A percentile compares a stretch with the other conserved stretches of the same genome.
These are phyloP conservation scores for Plasmodium yoelii DNA, from an alignment of 169 alveolate genomes.

Conservation along the genomic window DNA sequence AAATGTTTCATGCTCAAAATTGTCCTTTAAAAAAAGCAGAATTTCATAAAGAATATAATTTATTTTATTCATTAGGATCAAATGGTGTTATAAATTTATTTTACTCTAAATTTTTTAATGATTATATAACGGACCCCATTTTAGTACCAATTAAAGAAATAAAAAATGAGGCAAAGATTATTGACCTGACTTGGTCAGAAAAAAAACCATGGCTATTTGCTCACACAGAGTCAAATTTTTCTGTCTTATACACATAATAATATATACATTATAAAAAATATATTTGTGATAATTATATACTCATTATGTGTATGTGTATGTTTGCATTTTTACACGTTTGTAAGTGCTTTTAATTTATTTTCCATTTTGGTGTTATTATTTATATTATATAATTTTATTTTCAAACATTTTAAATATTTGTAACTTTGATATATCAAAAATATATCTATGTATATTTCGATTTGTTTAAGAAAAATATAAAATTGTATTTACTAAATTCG, in stretches of 20 bases:
- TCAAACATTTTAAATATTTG: too few relatives aligned
- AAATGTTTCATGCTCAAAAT: slow-evolving; percentile 58
- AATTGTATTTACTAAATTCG: too few relatives aligned
- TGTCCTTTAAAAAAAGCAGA: slow-evolving; percentile 60
- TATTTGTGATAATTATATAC: too few relatives aligned
- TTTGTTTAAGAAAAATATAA: too few relatives aligned
- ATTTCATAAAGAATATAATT: slow-evolving; percentile 57
- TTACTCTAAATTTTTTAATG: slow-evolving; percentile 73
- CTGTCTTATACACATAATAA: slow-evolving; percentile 49
- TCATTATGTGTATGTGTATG: too few relatives aligned
- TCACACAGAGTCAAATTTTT: slow-evolving; percentile 50
- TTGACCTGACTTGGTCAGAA: slow-evolving; percentile 62
- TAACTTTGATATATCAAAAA: too few relatives aligned
- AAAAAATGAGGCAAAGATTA: slow-evolving; percentile 46
- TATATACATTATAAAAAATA: neutral
- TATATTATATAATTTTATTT: too few relatives aligned
- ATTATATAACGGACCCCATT: slow-evolving; percentile 75
- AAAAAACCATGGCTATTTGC: slow-evolving; percentile 73
- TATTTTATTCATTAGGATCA: slow-evolving; percentile 65
- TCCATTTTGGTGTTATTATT: too few relatives aligned
- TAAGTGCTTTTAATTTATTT: too few relatives aligned
- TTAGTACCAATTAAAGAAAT: slow-evolving; percentile 62
- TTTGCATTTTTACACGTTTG: too few relatives aligned
- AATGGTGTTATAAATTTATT: slow-evolving; percentile 74
- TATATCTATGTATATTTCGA: too few relatives aligned